Conservation (phyloP, 176 grass and related monocot genomes). For the Poa pratensis region DNA sequence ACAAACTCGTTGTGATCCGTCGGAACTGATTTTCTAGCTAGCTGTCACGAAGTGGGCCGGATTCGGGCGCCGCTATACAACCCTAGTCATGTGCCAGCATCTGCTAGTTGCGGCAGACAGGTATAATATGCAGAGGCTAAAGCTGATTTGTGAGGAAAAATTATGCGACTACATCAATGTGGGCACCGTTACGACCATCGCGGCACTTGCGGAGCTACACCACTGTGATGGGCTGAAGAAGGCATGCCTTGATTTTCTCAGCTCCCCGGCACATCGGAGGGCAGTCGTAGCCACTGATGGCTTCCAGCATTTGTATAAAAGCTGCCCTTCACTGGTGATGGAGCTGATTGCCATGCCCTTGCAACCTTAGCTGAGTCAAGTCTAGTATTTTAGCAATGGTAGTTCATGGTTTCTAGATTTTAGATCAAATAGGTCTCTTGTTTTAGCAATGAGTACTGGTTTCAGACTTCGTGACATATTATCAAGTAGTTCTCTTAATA, state of each 20-base stretch:
- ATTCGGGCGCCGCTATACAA: no score
- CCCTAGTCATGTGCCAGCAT: slow-evolving; percentile 13
- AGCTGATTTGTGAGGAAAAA: slow-evolving; percentile 4
- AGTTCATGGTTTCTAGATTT: neutral
- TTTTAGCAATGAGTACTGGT: neutral
- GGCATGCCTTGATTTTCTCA: slow-evolving; percentile 28
- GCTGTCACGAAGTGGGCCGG: no score
- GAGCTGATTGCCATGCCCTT: neutral
- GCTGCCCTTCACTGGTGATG: slow-evolving; percentile 1
- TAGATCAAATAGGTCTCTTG: neutral
- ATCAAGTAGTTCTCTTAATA: neutral
- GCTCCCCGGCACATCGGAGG: neutral
- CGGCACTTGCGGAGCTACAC: neutral
- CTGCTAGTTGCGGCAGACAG: slow-evolving; percentile 7
- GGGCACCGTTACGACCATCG: neutral
- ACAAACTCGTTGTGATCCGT: no score
- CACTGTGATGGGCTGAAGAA: slow-evolving; percentile 7
- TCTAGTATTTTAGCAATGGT: neutral
- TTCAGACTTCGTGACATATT: neutral
- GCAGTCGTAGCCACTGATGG: neutral
- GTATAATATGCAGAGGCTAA: slow-evolving; percentile 23
- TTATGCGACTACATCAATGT: neutral
- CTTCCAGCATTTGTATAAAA: neutral
- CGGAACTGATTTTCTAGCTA: no score
- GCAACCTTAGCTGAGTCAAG: neutral